Evolutionary conservation across 2,329 filamentous ascomycete genomes (phyloP).

Genomic region (Fusarium nodosum): DNA sequence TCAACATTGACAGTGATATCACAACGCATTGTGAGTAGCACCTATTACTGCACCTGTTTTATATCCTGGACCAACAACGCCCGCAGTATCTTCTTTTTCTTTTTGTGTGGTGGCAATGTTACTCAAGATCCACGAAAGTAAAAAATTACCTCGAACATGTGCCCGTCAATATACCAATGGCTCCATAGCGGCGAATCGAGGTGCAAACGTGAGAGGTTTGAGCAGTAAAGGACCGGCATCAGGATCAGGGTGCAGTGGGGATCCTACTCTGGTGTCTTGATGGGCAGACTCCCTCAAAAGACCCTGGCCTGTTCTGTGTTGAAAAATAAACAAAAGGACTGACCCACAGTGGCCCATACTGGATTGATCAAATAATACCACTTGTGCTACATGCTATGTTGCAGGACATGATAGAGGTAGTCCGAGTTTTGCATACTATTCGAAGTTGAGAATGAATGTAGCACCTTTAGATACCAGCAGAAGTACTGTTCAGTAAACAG

Average conservation of each 20-base stretch:
- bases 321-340: conserved; percentile 44
- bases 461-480: conserved; percentile 16
- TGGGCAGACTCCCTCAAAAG: conserved; percentile 42
- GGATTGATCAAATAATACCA: conserved; percentile 28
- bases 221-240: conserved; percentile 38
- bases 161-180: conserved; percentile 40
- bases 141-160: conserved; percentile 40
- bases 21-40: conserved; percentile 29
- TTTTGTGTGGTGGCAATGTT: conserved; percentile 36
- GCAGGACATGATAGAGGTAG: conserved; percentile 19
- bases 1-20: conserved; percentile 33
- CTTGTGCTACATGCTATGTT: conserved; percentile 21
- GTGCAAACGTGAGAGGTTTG: conserved; percentile 39
- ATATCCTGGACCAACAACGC: conserved; percentile 22
- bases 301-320: conserved; percentile 21
- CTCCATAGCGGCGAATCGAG: conserved; percentile 45
- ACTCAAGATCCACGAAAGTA: conserved; percentile 33
- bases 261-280: conserved; percentile 33
- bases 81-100: conserved; percentile 13
- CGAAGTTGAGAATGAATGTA: conserved; percentile 20
- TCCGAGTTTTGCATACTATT: conserved; percentile 17
- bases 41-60: conserved; percentile 13
- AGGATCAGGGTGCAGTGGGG: conserved; percentile 46
- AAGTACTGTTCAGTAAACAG: conserved; percentile 23
- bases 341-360: conserved; percentile 42